Evolutionary conservation across 2,329 filamentous ascomycete genomes (phyloP), one percentile per base, ranked within the genome.

Genomic region (Sporothrix brunneoviolacea): DNA sequence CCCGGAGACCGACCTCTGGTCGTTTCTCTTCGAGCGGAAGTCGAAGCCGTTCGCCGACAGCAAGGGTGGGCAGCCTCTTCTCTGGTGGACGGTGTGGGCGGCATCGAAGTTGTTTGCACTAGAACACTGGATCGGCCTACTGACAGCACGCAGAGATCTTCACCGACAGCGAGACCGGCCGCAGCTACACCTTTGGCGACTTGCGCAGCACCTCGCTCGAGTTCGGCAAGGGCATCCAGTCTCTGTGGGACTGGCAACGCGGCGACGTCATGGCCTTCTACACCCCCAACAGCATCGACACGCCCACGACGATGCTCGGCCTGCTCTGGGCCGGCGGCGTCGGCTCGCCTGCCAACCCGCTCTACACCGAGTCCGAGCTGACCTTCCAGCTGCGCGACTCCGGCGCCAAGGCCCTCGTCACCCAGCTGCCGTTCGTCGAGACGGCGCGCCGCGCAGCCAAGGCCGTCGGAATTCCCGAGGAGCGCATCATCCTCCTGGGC

Each of bases 201-300:
- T 69, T 88, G 51, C 83, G 79, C 59, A 72, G 73, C 54, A 73
- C 79, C 15, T 84, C 88, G 1, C 68, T 82, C 35, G 77, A 82
- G n/a, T 94, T 96, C 58, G 91, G 88, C 45, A 82, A 84, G 57
- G 91, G 88, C 1, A 75, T 97, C 18, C 83, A 82, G 61, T 79
- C 84, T 22, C 67, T 74, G 19, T 91, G 84, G 77, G 76, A 82
- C 44, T 95, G 90, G 86, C 75, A 82, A 59, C 90, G 86, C 63
- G 86, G 87, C 60, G 88, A 96, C 64, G 87, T 93, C 2, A 74
- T 96, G 19, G 86, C 79, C 10, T 74, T 95, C 48, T 95, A 85
- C 72, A 84, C 88, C 4, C 87, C 90, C 24, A 96, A 97, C 65
- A 83, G 77, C 65, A 85, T 96, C 62, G 91, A 96, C 65, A 88